Evolutionary conservation across 139 green algal species (phyloP), one percentile per base, ranked within the genome.

Genomic region (Tetradesmus obliquus): DNA sequence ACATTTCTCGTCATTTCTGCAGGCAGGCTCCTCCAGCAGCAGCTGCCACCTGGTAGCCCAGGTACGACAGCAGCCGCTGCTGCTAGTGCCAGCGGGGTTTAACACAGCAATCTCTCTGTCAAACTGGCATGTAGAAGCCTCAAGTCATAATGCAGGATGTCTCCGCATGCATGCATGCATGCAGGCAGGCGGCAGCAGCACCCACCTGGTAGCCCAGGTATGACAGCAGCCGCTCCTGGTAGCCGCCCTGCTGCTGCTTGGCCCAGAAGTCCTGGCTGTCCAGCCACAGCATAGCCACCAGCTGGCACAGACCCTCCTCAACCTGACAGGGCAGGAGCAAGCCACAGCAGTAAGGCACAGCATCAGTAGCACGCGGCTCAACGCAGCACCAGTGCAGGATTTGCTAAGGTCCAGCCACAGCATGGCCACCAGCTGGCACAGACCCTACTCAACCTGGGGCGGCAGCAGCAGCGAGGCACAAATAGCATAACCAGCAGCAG

Each of bases 301-400:
- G 95, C 94, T 99, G 98, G 91, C 96, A 98, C 83, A 99, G 90
- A 0, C 98, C 98, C 94, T 99, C 98, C 94, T 99, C 98, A 45
- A 97, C 88, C 84, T 95, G 72, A 5, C 57, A 12, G 10, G 3
- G 53, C 1, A 79, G 53, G 69, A 82, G n/a, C 54, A 45, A 7
- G 80, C 22, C 9, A 3, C 6, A 86, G 20, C 51, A 86, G 53
- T 4, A 86, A 72, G 60, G 13, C 60, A 72, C 10, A 72, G 10
- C 60, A 10, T 72, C 24, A 45, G 32, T 45, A 45, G 32, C 32
- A 45, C 32, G 32, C 32, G 32, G 32, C 32, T 45, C 32, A 84
- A 84, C 79, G 55, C 55, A 13, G 12, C 79, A 84, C 79, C 19
- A 51, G 24, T 81, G 72, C 72, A n/a, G 13, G n/a, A 79, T 17